Evolutionary conservation across 2,329 filamentous ascomycete genomes (phyloP).

Genomic region (Microsporum audouinii): DNA sequence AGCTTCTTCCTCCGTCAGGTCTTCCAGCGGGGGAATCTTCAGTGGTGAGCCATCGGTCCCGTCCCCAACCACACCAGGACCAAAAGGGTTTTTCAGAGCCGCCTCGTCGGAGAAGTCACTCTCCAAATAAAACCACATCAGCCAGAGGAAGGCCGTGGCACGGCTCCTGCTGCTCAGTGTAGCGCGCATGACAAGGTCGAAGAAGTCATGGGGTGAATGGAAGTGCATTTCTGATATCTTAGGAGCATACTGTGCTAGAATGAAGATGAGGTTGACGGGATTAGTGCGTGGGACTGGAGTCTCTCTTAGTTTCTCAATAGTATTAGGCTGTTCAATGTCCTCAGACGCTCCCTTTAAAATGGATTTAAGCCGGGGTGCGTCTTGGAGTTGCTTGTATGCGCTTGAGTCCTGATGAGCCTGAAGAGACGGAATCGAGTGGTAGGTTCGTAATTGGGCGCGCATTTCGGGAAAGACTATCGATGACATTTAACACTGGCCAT

Average conservation of each 20-base stretch:
- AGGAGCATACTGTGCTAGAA: constrained; percentile 77
- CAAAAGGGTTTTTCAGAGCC: constrained; percentile 83
- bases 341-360: constrained; percentile 95
- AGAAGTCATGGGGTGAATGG: constrained; percentile 73
- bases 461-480: constrained; percentile 92
- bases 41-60: constrained; percentile 34
- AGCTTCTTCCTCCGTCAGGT: constrained; percentile 40
- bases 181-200: constrained; percentile 88
- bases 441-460: constrained; percentile 92
- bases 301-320: constrained; percentile 69
- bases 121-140: constrained; percentile 99
- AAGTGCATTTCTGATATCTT: constrained; percentile 94
- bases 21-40: constrained; percentile 38
- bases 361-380: constrained; percentile 88
- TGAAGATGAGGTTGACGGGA: constrained; percentile 92
- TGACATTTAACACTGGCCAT: not conserved
- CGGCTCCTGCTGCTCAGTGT: constrained; percentile 71
- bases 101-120: constrained; percentile 86
- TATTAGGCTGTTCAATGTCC: constrained; percentile 72
- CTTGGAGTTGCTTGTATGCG: constrained; percentile 94
- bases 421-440: constrained; percentile 92
- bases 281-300: constrained; percentile 68
- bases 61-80: constrained; percentile 39
- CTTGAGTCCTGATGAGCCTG: constrained; percentile 91
- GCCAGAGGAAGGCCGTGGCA: constrained; percentile 82